These are phyloP conservation scores for Blepharisma undulans DNA, from an alignment of 169 alveolate species.

Conservation along the genomic window DNA sequence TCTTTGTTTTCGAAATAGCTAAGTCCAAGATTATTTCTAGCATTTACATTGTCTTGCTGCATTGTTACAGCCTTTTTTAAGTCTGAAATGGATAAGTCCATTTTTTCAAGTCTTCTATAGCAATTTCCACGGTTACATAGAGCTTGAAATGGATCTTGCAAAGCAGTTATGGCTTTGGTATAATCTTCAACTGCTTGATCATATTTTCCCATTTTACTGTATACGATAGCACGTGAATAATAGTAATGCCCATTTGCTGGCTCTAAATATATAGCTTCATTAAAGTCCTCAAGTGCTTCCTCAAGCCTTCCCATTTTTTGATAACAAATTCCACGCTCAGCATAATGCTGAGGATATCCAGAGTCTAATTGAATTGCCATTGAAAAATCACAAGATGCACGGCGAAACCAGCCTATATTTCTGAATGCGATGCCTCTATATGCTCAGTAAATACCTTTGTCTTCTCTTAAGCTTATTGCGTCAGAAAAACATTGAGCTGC, in stretches of 20 bases:
- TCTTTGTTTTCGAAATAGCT: constrained; percentile 73
- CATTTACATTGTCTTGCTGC: constrained; percentile 70
- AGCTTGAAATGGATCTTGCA: constrained; percentile 83
- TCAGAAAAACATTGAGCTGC: constrained; percentile 38
- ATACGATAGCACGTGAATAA: constrained; percentile 84
- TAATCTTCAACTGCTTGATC: constrained; percentile 81
- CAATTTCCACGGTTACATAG: constrained; percentile 88
- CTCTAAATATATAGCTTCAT: constrained; percentile 82
- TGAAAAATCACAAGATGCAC: constrained; percentile 77
- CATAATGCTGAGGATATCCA: constrained; percentile 61
- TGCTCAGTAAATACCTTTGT: constrained; percentile 53
- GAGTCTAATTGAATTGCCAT: constrained; percentile 74
- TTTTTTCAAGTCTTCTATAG: constrained; percentile 75
- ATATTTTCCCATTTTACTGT: constrained; percentile 82
- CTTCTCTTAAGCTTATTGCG: constrained; percentile 35
- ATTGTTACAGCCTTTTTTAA: constrained; percentile 75
- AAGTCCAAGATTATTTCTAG: constrained; percentile 81
- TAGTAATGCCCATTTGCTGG: constrained; percentile 84
- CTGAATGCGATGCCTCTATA: constrained; percentile 70
- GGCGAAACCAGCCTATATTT: constrained; percentile 58
- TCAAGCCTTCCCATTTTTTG: constrained; percentile 81
- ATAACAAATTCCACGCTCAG: constrained; percentile 71
- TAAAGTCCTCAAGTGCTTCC: constrained; percentile 80
- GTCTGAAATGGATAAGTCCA: constrained; percentile 79
- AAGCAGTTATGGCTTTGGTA: constrained; percentile 77